Evolutionary conservation across 768 basidiomycete species (phyloP), one percentile per base, ranked within the genome.

Genomic region (Thelephora ganbajun): DNA sequence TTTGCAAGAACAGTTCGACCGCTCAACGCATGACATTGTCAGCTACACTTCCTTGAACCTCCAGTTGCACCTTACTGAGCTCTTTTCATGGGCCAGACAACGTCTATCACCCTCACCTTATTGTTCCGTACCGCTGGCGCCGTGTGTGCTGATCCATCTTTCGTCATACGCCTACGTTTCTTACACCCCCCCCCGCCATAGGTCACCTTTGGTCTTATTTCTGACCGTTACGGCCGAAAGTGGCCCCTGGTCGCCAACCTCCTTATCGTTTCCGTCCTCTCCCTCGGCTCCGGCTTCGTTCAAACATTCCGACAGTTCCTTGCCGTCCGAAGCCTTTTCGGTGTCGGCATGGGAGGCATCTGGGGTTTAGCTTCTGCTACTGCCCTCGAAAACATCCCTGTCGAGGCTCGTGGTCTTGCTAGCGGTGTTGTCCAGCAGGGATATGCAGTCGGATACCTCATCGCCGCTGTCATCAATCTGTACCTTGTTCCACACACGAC

Each of bases 1-100:
- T 36, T 67, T 85, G 3, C 53, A 65, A 26, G 49, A 42, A 0
- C 73, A 81, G 54, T 84, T 84, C 48, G 48, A 58, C 36, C 67
- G 64, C 48, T 5, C 53, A 0, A 66, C 67, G 3, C 51, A 65
- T 33, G 55, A 64, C 30, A 76, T 85, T 30, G 72, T 73, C 41
- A 52, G 66, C 59, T 30, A 11, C 22, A 41, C 9, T 22, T 41
- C 14, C 22, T 14, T 14, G 14, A 11, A 18, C 4, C 22, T 41
- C 12, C 14, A 7, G 2, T 41, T 22, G 37, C 14, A 9, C 26
- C 9, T 30, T 4, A 4, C 26, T 30, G 26, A 30, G 45, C 50
- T 23, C 36, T n/a, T 14, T 42, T n/a, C 12, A 22, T 13, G 34
- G 35, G 7, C 26, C 22, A 56, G 54, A 61, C 63, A 6, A 61